phyloP scores from a whole-genome alignment of 768 basidiomycete genomes.

The Mycena crocata region DNA sequence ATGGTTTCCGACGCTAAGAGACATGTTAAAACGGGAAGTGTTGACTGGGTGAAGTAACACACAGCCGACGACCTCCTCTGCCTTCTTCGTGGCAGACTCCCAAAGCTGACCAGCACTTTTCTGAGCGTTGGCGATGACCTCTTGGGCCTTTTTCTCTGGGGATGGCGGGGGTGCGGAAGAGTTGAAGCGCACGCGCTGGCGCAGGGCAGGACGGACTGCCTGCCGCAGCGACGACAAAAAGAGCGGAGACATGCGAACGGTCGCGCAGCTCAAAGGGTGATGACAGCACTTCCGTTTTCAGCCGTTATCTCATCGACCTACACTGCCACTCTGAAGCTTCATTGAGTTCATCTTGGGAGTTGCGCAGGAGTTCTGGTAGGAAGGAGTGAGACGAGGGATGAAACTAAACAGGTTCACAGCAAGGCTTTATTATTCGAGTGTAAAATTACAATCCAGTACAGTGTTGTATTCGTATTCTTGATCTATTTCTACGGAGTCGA shows the following conservation, averaged over 20 bases:
- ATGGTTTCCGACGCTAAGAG: conserved; percentile 21
- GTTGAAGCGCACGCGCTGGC: conserved; percentile 53
- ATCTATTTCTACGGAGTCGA: no score
- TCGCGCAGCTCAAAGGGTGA: not conserved
- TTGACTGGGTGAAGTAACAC: not conserved
- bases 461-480: no score
- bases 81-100: conserved; percentile 60
- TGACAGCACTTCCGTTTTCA: conserved; percentile 12
- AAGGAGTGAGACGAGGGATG: no score
- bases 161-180: conserved; percentile 58
- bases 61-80: conserved; percentile 55
- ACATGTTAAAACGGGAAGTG: not conserved
- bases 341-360: no score
- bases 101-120: conserved; percentile 66
- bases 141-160: conserved; percentile 78
- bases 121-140: conserved; percentile 69
- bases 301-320: not conserved
- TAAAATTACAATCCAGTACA: no score
- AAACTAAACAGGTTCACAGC: no score
- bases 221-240: conserved; percentile 32
- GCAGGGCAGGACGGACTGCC: conserved; percentile 43
- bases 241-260: conserved; percentile 31
- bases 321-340: conserved; percentile 46
- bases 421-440: no score
- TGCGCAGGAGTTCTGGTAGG: no score